Conservation (phyloP, 2,329 filamentous ascomycete genomes). For the Colletotrichum falcatum region DNA sequence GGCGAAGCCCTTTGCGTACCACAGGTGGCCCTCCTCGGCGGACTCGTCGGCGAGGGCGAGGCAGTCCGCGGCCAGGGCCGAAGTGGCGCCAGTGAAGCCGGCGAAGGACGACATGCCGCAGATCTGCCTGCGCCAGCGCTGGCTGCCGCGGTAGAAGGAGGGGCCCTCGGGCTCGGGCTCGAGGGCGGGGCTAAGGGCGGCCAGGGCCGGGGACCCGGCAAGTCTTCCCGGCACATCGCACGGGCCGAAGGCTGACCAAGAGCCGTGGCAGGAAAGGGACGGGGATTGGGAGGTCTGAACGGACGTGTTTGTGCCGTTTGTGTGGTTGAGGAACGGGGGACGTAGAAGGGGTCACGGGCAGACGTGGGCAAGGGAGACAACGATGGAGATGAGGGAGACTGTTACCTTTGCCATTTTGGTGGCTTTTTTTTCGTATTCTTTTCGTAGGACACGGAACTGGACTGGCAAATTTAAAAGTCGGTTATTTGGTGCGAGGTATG, state of each 20-base stretch:
- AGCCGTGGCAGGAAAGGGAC: not conserved
- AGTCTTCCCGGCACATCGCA: not conserved
- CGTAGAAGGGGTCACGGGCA: not conserved
- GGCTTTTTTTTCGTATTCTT: no score
- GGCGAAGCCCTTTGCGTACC: constrained; percentile 5
- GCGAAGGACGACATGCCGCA: constrained; percentile 25
- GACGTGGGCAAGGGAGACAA: constrained; percentile 9
- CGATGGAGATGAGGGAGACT: not conserved
- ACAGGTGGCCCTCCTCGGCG: not conserved
- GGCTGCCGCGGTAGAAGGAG: constrained; percentile 8
- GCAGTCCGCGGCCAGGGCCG: constrained; percentile 11
- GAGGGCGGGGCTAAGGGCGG: not conserved
- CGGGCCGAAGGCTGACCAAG: not conserved
- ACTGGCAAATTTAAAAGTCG: not conserved
- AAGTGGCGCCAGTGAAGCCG: constrained; percentile 14
- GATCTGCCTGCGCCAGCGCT: not conserved
- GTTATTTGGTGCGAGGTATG: not conserved
- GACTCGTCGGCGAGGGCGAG: constrained; percentile 15
- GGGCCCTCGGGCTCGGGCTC: not conserved
- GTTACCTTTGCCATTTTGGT: constrained; percentile 22
- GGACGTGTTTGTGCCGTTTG: constrained; percentile 6
- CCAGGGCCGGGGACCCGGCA: not conserved
- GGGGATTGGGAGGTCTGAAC: not conserved
- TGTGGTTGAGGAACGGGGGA: constrained; percentile 10
- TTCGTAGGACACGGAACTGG: not conserved